Percentiles rank a stretch among this genome's conserved stretches.
Conservation (phyloP, 495 filamentous ascomycete genomes). For the Amphirosellinia nigrospora region DNA sequence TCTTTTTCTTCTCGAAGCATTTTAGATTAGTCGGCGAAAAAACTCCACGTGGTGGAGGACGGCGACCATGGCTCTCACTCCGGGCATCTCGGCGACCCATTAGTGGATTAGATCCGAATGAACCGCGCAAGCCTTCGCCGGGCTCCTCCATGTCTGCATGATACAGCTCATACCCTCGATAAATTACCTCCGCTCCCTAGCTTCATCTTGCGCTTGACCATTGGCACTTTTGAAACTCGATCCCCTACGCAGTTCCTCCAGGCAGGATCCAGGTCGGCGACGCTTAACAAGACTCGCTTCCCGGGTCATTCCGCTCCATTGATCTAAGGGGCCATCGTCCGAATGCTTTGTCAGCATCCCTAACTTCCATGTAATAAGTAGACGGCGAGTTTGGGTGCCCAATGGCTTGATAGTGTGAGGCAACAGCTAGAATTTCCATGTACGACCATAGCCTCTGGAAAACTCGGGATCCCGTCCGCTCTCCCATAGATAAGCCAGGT, state of each 20-base stretch:
- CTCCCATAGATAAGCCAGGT: constrained; percentile 42
- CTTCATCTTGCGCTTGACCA: constrained; percentile 6
- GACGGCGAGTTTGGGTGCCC: not conserved
- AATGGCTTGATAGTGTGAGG: not conserved
- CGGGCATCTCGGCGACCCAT: constrained; percentile 6
- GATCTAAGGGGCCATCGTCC: not conserved
- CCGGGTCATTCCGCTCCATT: not conserved
- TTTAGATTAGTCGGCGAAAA: constrained; percentile 13
- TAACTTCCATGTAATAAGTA: not conserved
- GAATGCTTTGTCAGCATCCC: not conserved
- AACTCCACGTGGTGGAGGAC: not conserved
- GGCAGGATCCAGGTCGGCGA: constrained; percentile 11
- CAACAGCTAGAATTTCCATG: not conserved
- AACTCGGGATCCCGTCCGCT: constrained; percentile 51
- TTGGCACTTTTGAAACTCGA: not conserved
- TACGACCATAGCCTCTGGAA: constrained; percentile 27
- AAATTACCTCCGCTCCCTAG: constrained; percentile 7
- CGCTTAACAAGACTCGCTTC: not conserved
- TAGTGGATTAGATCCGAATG: constrained; percentile 4
- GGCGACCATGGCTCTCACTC: constrained; percentile 16
- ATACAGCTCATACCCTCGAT: constrained; percentile 4
- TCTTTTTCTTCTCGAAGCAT: not conserved
- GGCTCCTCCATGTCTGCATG: not conserved
- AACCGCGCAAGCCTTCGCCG: constrained; percentile 5
- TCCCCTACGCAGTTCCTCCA: not conserved